A percentile compares a stretch with the other conserved stretches of the same genome.
These are phyloP conservation scores for Calonectria montana DNA, from an alignment of 2,329 filamentous ascomycete genomes.

Conservation along the genomic window DNA sequence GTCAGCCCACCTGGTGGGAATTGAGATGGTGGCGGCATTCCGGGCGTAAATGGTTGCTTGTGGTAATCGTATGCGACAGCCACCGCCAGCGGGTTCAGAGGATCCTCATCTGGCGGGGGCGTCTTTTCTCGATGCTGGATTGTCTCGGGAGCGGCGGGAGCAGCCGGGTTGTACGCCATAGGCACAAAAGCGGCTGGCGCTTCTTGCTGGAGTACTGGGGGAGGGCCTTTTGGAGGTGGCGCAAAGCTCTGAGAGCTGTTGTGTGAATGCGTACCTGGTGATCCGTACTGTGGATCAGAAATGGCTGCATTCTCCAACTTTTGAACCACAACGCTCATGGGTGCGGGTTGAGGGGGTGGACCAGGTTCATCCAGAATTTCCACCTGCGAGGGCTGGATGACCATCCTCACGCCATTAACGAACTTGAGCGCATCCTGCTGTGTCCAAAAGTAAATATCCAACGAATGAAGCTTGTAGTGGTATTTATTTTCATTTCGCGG, in stretches of 20 bases:
- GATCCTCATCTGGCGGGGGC: conserved; percentile 76
- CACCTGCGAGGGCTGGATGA: conserved; percentile 71
- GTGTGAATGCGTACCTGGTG: conserved; percentile 33
- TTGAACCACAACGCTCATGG: conserved; percentile 78
- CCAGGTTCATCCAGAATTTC: conserved; percentile 74
- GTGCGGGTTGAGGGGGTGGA: conserved; percentile 57
- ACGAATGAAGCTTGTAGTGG: conserved; percentile 79
- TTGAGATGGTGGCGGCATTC: conserved; percentile 60
- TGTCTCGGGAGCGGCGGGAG: conserved; percentile 78
- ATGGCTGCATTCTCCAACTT: conserved; percentile 79
- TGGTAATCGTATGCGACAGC: conserved; percentile 69
- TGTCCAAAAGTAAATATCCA: conserved; percentile 86
- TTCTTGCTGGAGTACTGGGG: conserved; percentile 19
- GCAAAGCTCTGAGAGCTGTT: conserved; percentile 31
- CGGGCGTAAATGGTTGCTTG: conserved; percentile 63
- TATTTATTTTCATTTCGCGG: conserved; percentile 80
- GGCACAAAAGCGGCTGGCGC: conserved; percentile 60
- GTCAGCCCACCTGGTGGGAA: conserved; percentile 57
- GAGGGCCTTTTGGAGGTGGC: conserved; percentile 38
- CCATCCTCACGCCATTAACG: conserved; percentile 73
- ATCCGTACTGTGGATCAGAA: conserved; percentile 64
- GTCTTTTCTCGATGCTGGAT: conserved; percentile 83
- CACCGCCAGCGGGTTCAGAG: conserved; percentile 67
- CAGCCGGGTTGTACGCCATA: conserved; percentile 83
- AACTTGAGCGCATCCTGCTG: conserved; percentile 78